Base-by-base conservation (phyloP, 2,329 filamentous ascomycete genomes). In the Botrytis cinerea region DNA sequence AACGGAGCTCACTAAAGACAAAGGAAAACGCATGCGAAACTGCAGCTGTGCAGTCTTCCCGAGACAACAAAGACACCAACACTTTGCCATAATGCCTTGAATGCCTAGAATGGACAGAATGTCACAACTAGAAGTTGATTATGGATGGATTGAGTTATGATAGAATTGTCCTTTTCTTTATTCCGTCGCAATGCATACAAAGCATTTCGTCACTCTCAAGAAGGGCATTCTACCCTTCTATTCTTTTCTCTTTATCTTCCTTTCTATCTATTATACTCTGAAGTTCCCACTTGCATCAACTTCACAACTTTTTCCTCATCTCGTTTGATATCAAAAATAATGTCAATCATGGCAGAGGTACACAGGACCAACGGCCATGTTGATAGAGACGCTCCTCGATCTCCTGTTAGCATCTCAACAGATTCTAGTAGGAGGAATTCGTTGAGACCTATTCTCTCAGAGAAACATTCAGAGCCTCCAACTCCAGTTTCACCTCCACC, bases 51-150 rank as follows among this genome's bases (percentile, higher is more conserved):
- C 74, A 75, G 73, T 75, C 77, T 75, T 80, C 78, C 80, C 79
- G 80, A 81, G 80, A 81, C 80, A 80, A 80, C 79, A 80, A 80
- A 79, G 78, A 75, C 76, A 77, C 74, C 71, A 75, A 74, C 72
- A 73, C 51, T 73, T 76, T 77, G 73, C 75, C 78, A 79, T 79
- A 78, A 75, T 75, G 76, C 74, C 66, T 76, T 74, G 72, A 74
- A 75, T 77, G 76, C 74, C 66, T 76, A 75, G 72, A 74, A 75
- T 77, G 75, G 75, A 76, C 78, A 79, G 78, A 78, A 81, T 80
- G 76, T 77, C 73, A 71, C 76, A 76, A 74, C 76, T 66, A 75
- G 71, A 46, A 76, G 69, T 71, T 79, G 74, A 69, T 67, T 66
- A 74, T 74, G 76, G 74, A 72, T 66, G 73, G 71, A 71, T 78